phyloP scores from a whole-genome alignment of 176 grass and related monocot genomes.

The Cocos nucifera region DNA sequence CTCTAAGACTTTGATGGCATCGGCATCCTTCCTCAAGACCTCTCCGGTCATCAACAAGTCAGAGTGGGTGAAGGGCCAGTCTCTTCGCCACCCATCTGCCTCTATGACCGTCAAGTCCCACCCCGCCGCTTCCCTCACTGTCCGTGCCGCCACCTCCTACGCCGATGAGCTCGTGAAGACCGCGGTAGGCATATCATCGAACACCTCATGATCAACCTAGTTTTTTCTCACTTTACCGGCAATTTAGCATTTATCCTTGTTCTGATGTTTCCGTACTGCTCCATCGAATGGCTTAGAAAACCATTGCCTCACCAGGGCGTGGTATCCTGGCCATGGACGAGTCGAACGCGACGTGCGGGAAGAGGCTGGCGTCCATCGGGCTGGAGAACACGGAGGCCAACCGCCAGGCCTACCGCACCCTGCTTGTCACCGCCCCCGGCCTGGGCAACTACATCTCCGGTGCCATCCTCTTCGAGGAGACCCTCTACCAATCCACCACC shows the following conservation, averaged over 20 bases:
- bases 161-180: conserved; percentile 18
- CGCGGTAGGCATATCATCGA: background rate
- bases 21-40: conserved; percentile 31
- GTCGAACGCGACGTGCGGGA: conserved; percentile 15
- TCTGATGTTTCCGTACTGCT: too few relatives aligned
- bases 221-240: too few relatives aligned
- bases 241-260: too few relatives aligned
- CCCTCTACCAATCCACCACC: conserved; percentile 12
- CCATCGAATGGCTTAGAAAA: conserved; percentile 3
- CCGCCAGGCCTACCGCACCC: conserved; percentile 9
- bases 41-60: conserved; percentile 23
- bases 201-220: too few relatives aligned
- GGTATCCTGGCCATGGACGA: conserved; percentile 23
- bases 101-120: background rate
- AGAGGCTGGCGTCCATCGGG: conserved; percentile 8
- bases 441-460: conserved; percentile 18
- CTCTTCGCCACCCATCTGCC: background rate
- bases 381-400: conserved; percentile 23
- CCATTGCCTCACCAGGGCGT: conserved; percentile 11
- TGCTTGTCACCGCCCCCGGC: conserved; percentile 8
- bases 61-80: conserved; percentile 16
- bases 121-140: conserved; percentile 1
- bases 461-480: conserved; percentile 20
- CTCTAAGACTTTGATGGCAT: conserved; percentile 24
- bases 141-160: conserved; percentile 16